Evolutionary conservation across 2,329 filamentous ascomycete genomes (phyloP).

Genomic region (Aureobasidium subglaciale): DNA sequence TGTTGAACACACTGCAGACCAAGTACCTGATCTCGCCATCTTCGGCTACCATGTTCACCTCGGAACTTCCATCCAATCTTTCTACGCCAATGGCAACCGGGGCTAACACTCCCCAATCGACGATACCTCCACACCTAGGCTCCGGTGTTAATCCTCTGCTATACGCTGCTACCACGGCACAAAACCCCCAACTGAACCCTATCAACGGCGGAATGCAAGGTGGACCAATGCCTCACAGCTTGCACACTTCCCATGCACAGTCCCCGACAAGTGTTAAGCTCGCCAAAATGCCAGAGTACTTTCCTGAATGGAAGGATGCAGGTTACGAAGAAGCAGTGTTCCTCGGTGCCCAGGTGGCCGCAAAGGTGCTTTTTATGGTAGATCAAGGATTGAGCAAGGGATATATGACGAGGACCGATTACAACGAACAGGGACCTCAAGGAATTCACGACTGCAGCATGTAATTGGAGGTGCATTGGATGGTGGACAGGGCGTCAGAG

Average conservation of each 20-base stretch:
- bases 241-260: constrained; percentile 58
- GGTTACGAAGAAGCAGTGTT: constrained; percentile 78
- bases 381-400: constrained; percentile 61
- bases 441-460: constrained; percentile 52
- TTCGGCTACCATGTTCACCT: constrained; percentile 93
- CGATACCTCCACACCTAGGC: constrained; percentile 34
- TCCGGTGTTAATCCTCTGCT: constrained; percentile 75
- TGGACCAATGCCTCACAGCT: constrained; percentile 35
- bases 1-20: constrained; percentile 68
- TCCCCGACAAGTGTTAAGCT: constrained; percentile 81
- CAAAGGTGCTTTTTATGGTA: constrained; percentile 64
- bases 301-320: constrained; percentile 77
- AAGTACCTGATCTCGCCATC: constrained; percentile 89
- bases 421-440: constrained; percentile 59
- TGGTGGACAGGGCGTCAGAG: background rate
- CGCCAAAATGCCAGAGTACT: constrained; percentile 72
- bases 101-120: constrained; percentile 74
- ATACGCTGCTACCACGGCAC: constrained; percentile 78
- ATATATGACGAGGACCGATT: constrained; percentile 61
- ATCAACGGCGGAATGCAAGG: constrained; percentile 25
- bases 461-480: background rate
- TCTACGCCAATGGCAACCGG: constrained; percentile 87
- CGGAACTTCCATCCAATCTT: constrained; percentile 88
- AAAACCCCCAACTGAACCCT: constrained; percentile 44
- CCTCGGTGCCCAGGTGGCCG: constrained; percentile 79